These are phyloP conservation scores for Boechera divaricarpa DNA, from an alignment of 345 rosid genomes.

Conservation along the genomic window DNA sequence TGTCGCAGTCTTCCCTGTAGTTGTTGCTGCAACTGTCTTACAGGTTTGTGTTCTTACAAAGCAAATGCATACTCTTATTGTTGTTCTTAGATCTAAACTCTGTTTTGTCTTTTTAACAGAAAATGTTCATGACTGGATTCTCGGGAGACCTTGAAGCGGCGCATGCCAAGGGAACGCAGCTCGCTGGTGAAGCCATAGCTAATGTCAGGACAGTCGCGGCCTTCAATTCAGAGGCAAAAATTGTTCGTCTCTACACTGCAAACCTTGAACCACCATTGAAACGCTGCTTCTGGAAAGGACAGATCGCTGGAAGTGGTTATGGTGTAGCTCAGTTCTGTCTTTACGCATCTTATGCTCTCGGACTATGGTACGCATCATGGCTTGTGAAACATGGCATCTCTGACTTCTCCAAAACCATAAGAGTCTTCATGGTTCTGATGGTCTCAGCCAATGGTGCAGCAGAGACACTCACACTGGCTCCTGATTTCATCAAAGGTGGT, in stretches of 20 bases:
- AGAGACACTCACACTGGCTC: slow-evolving; percentile 92
- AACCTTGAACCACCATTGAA: slow-evolving; percentile 78
- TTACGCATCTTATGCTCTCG: slow-evolving; percentile 95
- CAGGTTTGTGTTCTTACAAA: slow-evolving; percentile 61
- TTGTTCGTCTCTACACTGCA: slow-evolving; percentile 78
- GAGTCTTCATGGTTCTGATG: slow-evolving; percentile 99
- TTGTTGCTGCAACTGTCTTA: slow-evolving; percentile 97
- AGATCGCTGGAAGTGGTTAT: slow-evolving; percentile 94
- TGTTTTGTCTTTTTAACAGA: slow-evolving; percentile 54
- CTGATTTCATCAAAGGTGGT: slow-evolving; percentile 98
- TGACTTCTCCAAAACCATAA: slow-evolving; percentile 93
- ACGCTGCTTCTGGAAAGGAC: slow-evolving; percentile 99
- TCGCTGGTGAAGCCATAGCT: slow-evolving; percentile 97
- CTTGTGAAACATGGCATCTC: slow-evolving; percentile 99
- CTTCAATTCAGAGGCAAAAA: slow-evolving; percentile 90
- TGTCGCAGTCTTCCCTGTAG: slow-evolving; percentile 91
- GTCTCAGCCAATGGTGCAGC: slow-evolving; percentile 99
- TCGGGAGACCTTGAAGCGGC: slow-evolving; percentile 95
- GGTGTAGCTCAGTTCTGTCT: slow-evolving; percentile 95
- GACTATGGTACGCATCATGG: slow-evolving; percentile 99
- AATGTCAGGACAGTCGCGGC: slow-evolving; percentile 97
- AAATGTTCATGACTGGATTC: slow-evolving; percentile 99
- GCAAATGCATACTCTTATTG: neutral
- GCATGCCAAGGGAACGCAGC: slow-evolving; percentile 92
- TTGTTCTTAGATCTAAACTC: neutral